Percentiles rank a stretch among this genome's conserved stretches.
These are phyloP conservation scores for Asterella californica DNA, from an alignment of 225 moss, liverwort and hornwort genomes.

Conservation along the genomic window DNA sequence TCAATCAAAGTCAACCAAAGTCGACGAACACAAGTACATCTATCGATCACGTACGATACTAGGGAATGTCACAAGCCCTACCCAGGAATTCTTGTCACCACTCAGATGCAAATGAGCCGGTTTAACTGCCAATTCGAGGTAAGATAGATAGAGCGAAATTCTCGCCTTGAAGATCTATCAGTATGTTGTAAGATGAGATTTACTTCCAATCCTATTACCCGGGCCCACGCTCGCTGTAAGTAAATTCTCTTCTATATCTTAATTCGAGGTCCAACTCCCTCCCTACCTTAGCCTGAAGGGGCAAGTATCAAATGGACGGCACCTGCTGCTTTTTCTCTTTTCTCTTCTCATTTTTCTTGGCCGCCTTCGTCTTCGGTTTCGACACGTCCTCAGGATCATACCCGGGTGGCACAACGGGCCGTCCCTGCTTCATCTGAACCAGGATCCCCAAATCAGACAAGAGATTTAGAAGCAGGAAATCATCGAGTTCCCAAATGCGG, in stretches of 20 bases:
- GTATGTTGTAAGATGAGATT: neutral
- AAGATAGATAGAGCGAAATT: too few relatives aligned
- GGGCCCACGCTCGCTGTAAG: neutral
- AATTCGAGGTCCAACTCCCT: slow-evolving; percentile 20
- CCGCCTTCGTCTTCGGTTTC: slow-evolving; percentile 90
- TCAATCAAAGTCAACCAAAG: too few relatives aligned
- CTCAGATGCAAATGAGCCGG: neutral
- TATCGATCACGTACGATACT: too few relatives aligned
- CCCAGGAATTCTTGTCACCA: neutral
- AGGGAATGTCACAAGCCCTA: too few relatives aligned
- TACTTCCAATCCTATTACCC: slow-evolving; percentile 14
- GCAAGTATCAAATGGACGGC: slow-evolving; percentile 29
- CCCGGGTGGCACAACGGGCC: slow-evolving; percentile 68
- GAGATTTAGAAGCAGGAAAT: neutral
- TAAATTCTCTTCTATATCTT: slow-evolving; percentile 5
- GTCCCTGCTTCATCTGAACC: slow-evolving; percentile 70
- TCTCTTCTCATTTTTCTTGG: slow-evolving; percentile 98
- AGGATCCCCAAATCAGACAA: neutral
- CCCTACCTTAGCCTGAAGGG: slow-evolving; percentile 35
- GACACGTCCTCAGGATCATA: slow-evolving; percentile 62
- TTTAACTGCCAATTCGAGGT: neutral
- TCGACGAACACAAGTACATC: too few relatives aligned
- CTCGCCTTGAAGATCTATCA: too few relatives aligned
- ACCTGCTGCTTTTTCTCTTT: slow-evolving; percentile 99
- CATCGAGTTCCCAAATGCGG: neutral